A percentile compares a stretch with the other conserved stretches of the same genome.
Evolutionary conservation across 1,284 basidiomycete species (phyloP).

Genomic region (Ganoderma lucidum): DNA sequence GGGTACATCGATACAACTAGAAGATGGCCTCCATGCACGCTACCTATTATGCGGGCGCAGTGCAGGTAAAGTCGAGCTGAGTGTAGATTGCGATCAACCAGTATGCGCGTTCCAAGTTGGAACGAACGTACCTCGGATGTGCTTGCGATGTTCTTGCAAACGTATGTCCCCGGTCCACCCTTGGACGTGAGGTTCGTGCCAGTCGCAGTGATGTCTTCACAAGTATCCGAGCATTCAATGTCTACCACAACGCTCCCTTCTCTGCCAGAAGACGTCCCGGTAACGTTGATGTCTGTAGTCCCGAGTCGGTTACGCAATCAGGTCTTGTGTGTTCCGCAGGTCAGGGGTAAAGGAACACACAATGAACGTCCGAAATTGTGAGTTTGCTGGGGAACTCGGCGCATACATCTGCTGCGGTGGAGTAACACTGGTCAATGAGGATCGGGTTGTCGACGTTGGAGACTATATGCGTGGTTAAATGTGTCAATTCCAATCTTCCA

Average conservation of each 20-base stretch:
- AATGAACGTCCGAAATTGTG: conserved; percentile 51
- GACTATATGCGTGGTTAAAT: conserved; percentile 36
- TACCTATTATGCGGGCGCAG: conserved; percentile 23
- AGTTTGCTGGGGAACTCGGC: conserved; percentile 61
- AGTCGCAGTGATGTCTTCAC: conserved; percentile 48
- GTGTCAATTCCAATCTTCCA: background rate
- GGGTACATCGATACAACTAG: background rate
- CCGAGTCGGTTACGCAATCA: background rate
- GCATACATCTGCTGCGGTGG: conserved; percentile 53
- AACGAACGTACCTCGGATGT: conserved; percentile 35
- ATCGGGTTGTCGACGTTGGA: conserved; percentile 63
- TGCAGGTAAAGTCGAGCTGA: conserved; percentile 42
- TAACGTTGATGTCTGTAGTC: conserved; percentile 44
- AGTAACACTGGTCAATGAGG: conserved; percentile 68
- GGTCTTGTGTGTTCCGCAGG: background rate
- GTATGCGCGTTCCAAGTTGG: too few relatives aligned
- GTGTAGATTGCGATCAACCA: background rate
- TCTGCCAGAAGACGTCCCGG: conserved; percentile 48
- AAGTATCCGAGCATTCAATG: conserved; percentile 48
- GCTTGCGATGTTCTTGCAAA: conserved; percentile 52
- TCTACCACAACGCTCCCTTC: conserved; percentile 48
- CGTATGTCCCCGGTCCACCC: conserved; percentile 48
- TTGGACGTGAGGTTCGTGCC: conserved; percentile 39
- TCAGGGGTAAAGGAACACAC: conserved; percentile 27
- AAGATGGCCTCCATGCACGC: too few relatives aligned